phyloP scores from a whole-genome alignment of 148 eudicot genomes.

The Spergularia bocconei region DNA sequence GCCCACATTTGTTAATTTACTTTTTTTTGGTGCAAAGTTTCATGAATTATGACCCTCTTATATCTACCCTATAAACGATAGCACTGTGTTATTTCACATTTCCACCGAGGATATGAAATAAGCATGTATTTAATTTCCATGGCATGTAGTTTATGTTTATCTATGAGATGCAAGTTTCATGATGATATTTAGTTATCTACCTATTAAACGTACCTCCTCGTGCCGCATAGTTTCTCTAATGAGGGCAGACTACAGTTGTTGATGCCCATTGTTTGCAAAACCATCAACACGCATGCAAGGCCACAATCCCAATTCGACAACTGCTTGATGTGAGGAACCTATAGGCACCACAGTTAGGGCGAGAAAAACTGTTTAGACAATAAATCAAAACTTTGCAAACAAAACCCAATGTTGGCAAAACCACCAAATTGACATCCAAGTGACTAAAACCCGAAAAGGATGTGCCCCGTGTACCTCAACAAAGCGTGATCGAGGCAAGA shows the following conservation, averaged over 20 bases:
- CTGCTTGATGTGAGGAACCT: conserved; percentile 87
- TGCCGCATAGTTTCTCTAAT: conserved; percentile 59
- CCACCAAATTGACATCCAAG: not conserved
- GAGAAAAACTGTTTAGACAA: too few species aligned
- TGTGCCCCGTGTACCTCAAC: conserved; percentile 47
- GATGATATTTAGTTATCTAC: not conserved
- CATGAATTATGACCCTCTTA: too few species aligned
- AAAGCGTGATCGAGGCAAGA: conserved; percentile 45
- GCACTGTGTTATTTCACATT: too few species aligned
- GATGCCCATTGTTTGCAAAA: conserved; percentile 69
- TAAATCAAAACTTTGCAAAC: too few species aligned
- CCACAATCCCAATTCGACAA: conserved; percentile 92
- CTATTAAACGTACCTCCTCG: conserved; percentile 56
- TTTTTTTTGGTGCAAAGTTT: too few species aligned
- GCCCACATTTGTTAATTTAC: too few species aligned
- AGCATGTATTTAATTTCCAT: too few species aligned
- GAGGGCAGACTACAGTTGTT: conserved; percentile 45
- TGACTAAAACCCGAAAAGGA: not conserved
- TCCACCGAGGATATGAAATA: too few species aligned
- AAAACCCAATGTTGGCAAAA: not conserved
- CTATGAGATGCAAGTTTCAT: not conserved
- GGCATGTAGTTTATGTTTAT: not conserved
- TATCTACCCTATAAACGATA: too few species aligned
- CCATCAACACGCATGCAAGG: conserved; percentile 94
- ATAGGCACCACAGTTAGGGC: conserved; percentile 1